Conservation (phyloP, 2,329 filamentous ascomycete species). For the Aspergillus amoenus region DNA sequence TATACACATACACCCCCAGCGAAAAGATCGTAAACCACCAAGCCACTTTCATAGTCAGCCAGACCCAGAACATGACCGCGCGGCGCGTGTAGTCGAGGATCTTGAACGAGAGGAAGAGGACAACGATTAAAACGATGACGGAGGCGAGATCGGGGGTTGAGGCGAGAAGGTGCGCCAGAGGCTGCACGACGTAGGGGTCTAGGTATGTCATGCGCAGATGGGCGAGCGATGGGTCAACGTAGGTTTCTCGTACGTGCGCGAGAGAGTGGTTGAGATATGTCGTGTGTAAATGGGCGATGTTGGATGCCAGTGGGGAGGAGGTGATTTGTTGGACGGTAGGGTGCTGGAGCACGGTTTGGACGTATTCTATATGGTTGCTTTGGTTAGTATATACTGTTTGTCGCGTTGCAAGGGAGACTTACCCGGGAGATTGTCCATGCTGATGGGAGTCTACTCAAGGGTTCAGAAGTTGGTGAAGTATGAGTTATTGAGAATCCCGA, state of each 20-base stretch:
- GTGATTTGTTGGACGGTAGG: constrained; percentile 17
- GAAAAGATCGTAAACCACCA: constrained; percentile 64
- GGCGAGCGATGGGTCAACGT: constrained; percentile 23
- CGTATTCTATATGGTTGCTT: constrained; percentile 12
- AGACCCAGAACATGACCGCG: constrained; percentile 73
- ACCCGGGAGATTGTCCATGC: constrained; percentile 20
- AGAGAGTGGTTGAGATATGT: constrained; percentile 15
- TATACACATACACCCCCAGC: constrained; percentile 56
- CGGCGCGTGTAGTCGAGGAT: constrained; percentile 69
- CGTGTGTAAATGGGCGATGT: constrained; percentile 12
- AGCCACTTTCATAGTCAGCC: constrained; percentile 60
- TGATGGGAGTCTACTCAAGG: not conserved
- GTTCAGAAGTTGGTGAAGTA: not conserved
- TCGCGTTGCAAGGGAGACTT: not conserved
- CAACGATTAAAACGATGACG: constrained; percentile 52
- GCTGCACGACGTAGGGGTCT: constrained; percentile 51
- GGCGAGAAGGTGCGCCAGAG: constrained; percentile 36
- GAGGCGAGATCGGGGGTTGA: constrained; percentile 38
- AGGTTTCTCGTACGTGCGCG: constrained; percentile 10
- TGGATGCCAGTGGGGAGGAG: constrained; percentile 15
- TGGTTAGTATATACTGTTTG: not conserved
- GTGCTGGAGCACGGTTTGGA: constrained; percentile 16
- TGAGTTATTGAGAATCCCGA: not conserved
- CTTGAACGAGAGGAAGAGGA: constrained; percentile 63
- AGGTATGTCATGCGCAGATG: constrained; percentile 39